These are phyloP conservation scores for Pseudogymnoascus sp. DNA, from an alignment of 2,329 filamentous ascomycete genomes.

Conservation along the genomic window DNA sequence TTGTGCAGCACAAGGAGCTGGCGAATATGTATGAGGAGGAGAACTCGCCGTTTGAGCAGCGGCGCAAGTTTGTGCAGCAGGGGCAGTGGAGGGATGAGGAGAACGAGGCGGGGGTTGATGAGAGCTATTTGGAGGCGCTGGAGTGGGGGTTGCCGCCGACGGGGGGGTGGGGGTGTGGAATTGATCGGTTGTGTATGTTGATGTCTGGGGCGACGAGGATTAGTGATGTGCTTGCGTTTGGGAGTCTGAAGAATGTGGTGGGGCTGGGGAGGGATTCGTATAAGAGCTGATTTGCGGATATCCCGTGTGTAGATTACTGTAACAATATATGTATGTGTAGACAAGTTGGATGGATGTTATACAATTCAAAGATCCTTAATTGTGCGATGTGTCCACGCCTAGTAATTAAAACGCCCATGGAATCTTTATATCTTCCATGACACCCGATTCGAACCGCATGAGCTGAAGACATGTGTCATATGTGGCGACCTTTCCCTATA, in stretches of 20 bases:
- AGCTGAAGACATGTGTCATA: neutral
- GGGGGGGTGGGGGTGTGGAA: slow-evolving; percentile 89
- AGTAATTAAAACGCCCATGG: slow-evolving; percentile 1
- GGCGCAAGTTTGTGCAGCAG: slow-evolving; percentile 67
- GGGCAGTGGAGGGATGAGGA: slow-evolving; percentile 32
- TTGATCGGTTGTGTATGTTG: slow-evolving; percentile 88
- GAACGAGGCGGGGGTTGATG: slow-evolving; percentile 32
- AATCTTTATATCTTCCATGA: neutral
- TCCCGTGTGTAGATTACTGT: neutral
- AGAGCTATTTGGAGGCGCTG: slow-evolving; percentile 75
- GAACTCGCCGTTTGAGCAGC: slow-evolving; percentile 82
- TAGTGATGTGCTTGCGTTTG: slow-evolving; percentile 80
- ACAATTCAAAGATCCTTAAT: slow-evolving; percentile 1
- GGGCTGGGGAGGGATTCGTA: slow-evolving; percentile 29
- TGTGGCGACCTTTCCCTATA: neutral
- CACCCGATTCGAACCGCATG: neutral
- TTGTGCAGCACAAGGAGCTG: slow-evolving; percentile 70
- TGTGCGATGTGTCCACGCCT: neutral
- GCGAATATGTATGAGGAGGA: slow-evolving; percentile 99
- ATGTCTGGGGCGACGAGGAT: slow-evolving; percentile 74
- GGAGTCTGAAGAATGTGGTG: slow-evolving; percentile 65
- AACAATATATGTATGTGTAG: slow-evolving; percentile 1
- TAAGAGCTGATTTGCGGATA: neutral
- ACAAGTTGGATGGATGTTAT: neutral
- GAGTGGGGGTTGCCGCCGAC: slow-evolving; percentile 92